Base-by-base conservation (phyloP, 2,329 filamentous ascomycete genomes). In the Ophiostoma fasciatum region DNA sequence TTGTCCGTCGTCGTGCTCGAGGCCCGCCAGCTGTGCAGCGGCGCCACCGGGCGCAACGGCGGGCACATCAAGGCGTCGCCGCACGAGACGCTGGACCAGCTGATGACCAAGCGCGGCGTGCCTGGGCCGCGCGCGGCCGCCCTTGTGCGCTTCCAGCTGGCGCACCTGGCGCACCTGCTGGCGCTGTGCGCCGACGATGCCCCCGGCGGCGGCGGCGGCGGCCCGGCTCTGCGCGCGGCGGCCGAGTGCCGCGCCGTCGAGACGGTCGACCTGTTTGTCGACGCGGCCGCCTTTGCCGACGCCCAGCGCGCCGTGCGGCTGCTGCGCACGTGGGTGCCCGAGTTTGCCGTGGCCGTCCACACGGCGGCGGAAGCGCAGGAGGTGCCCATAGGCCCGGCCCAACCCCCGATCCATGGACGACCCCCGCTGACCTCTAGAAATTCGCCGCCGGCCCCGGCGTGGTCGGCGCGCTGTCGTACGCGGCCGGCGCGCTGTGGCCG, bases 31-130 rank as follows among this genome's bases (percentile, higher is more conserved):
- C 45, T 65, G 5, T 66, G 63, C 42, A 62, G 59, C 13, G 67
- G 68, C 9, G 68, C 66, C 4, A 71, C 68, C 5, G 67, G 62
- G 1, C 57, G 68, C 32, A 69, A 69, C 38, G 66, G 65, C 22
- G 66, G 63, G 0, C 64, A 66, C 46, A 59, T 68, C 40, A 66
- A 69, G 47, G 49, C 54, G 19, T 50, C 52, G 4, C 59, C 63
- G 3, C 59, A 66, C 39, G 56, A 60, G 35, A 49, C 58, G 29
- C 66, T 63, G 34, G 46, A 49, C 3, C 40, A 39, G 4, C 47
- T 62, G 5, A 52, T 52, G 22, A 33, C 33, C 5, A 45, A 34
- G 7, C 33, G 60, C 4, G 29, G 33, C 14, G 11, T 39, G 15
- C 56, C 58, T 0, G 45, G 45, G 0, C 54, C 58, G 18, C 45